phyloP scores from a whole-genome alignment of 495 filamentous ascomycete genomes.

The Pyrenopolyporus hunteri region DNA sequence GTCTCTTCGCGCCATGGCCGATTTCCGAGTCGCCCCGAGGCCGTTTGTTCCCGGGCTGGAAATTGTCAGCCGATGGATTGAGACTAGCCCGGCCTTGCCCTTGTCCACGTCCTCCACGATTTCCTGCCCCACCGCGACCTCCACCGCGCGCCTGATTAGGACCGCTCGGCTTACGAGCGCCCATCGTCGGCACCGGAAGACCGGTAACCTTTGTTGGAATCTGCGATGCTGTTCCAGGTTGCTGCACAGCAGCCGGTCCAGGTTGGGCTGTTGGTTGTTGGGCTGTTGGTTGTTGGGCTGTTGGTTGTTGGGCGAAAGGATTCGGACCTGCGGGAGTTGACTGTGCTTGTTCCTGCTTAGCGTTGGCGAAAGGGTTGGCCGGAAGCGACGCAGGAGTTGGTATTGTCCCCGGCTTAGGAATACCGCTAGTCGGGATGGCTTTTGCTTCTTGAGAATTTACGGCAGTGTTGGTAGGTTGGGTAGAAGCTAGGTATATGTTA shows the following conservation, averaged over 20 bases:
- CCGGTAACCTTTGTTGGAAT: slow-evolving; percentile 40
- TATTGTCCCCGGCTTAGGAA: slow-evolving; percentile 33
- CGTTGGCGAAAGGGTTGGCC: slow-evolving; percentile 37
- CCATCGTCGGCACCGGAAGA: slow-evolving; percentile 36
- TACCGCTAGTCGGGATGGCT: slow-evolving; percentile 29
- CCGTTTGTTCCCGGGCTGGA: slow-evolving; percentile 71
- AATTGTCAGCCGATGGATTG: slow-evolving; percentile 59
- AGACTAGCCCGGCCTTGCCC: slow-evolving; percentile 55
- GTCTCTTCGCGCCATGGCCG: slow-evolving; percentile 44
- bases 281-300: not conserved
- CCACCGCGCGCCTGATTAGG: slow-evolving; percentile 36
- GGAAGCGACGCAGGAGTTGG: slow-evolving; percentile 22
- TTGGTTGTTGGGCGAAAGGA: slow-evolving; percentile 34
- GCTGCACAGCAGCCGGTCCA: slow-evolving; percentile 17
- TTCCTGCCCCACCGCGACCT: slow-evolving; percentile 37
- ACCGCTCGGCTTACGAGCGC: slow-evolving; percentile 37
- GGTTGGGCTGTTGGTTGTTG: slow-evolving; percentile 25
- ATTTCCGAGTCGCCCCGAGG: slow-evolving; percentile 66
- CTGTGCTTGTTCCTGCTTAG: slow-evolving; percentile 21
- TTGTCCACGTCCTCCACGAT: slow-evolving; percentile 42
- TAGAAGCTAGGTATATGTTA: slow-evolving; percentile 32
- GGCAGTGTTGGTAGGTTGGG: slow-evolving; percentile 21
- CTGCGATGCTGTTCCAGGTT: slow-evolving; percentile 24
- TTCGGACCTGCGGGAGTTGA: slow-evolving; percentile 24
- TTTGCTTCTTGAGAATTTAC: slow-evolving; percentile 33